Base-by-base conservation (phyloP, 176 grass and related monocot species). In the Musa beccarii region DNA sequence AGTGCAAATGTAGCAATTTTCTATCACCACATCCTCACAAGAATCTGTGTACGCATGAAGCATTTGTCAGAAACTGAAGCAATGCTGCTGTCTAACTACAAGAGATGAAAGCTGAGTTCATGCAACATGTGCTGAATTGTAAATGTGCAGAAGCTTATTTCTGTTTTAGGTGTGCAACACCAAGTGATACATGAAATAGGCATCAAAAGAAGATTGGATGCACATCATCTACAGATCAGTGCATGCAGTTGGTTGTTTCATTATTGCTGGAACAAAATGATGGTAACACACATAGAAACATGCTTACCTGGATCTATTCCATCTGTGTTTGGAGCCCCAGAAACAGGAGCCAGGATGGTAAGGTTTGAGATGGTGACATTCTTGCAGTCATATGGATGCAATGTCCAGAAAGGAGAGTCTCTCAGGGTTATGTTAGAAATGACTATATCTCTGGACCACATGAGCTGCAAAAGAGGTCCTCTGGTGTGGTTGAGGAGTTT, bases 321-420 rank as follows among this genome's bases (percentile, higher is more conserved):
- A 79, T 98, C 95, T 6, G 90, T 98, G 73, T 98, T 94, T 76
- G 90, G 95, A 86, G 95, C 95, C 19, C 86, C 88, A 79, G 79
- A 87, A 73, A 94, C 25, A 74, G 95, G 95, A 79, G 95, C 83
- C 70, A 98, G 80, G 69, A 98, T 94, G 75, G 88, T 94, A 69
- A 93, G 84, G 83, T 87, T 84, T n/a, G 88, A 89, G 82, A 94
- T 86, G 50, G 90, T 98, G 49, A 98, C 72, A 59, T 98, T 98
- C 16, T 87, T 91, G 82, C 95, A 98, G 68, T 98, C 95, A 85
- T 91, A 98, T 11, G 95, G 95, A 87, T 98, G 95, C 53, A 98
- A 74, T 64, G 92, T 87, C 90, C 95, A 93, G 85, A 98, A 98
- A 66, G 95, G 95, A 84, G 95, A 98, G 86, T 91, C 65, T 19